phyloP scores from a whole-genome alignment of 192 early-diverging fungal species.

The Gamsiella multidivaricata region DNA sequence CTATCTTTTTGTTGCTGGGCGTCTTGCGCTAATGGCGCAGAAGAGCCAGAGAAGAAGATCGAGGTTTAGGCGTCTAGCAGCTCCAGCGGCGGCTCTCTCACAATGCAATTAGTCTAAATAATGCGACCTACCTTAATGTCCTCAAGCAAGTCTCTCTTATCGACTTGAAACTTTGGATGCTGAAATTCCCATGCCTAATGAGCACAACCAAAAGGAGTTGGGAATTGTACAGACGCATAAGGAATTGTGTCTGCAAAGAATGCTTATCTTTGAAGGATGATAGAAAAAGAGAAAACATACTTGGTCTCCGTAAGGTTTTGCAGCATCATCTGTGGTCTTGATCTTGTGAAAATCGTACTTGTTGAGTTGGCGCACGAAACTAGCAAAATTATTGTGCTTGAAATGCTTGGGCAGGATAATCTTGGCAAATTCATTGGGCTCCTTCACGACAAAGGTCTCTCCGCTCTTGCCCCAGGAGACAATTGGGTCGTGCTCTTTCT shows the following conservation, averaged over 20 bases:
- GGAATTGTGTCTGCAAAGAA: too few relatives aligned
- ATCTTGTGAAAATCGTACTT: constrained; percentile 86
- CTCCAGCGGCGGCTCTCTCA: not conserved
- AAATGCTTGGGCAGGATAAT: constrained; percentile 74
- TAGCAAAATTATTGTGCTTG: constrained; percentile 78
- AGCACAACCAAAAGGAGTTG: not conserved
- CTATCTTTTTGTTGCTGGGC: constrained; percentile 44
- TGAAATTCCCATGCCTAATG: constrained; percentile 72
- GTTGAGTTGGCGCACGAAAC: constrained; percentile 82
- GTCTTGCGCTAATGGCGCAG: constrained; percentile 51
- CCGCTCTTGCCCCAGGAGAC: constrained; percentile 73
- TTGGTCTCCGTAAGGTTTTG: constrained; percentile 64
- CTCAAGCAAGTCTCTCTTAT: constrained; percentile 65
- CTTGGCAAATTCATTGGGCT: constrained; percentile 76
- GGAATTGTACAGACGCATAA: too few relatives aligned
- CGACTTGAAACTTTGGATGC: constrained; percentile 73
- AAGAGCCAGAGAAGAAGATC: not conserved
- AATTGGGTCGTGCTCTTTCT: constrained; percentile 63
- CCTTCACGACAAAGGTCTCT: constrained; percentile 76
- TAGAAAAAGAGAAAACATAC: constrained; percentile 33
- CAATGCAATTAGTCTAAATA: not conserved
- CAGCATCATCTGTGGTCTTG: constrained; percentile 62
- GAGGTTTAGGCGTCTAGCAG: not conserved
- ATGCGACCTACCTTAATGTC: constrained; percentile 58
- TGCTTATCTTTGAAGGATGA: too few relatives aligned